Percentiles rank a stretch among this genome's conserved stretches.
phyloP scores from a whole-genome alignment of 164 flowering plant species.

The Liquidambar formosana region DNA sequence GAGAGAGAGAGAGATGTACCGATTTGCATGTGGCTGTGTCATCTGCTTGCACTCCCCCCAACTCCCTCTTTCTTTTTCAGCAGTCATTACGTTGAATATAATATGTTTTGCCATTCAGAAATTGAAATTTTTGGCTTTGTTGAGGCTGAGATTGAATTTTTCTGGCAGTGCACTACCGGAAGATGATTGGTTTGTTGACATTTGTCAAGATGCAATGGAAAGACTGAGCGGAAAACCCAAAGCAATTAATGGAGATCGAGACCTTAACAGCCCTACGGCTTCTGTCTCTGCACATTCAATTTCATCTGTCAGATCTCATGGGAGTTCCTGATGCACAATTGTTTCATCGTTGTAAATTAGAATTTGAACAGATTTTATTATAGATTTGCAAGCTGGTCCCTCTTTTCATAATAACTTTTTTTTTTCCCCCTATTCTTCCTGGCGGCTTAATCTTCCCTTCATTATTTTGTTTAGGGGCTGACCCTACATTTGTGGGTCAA shows the following conservation, averaged over 20 bases:
- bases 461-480: conserved; percentile 1
- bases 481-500: conserved; percentile 12
- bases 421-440: not conserved
- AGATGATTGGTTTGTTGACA: conserved; percentile 85
- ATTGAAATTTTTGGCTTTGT: not conserved
- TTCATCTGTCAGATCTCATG: conserved; percentile 85
- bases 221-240: conserved; percentile 75
- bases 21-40: too few species aligned
- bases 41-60: too few species aligned
- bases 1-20: too few species aligned
- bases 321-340: conserved; percentile 53
- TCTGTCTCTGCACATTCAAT: conserved; percentile 92
- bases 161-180: conserved; percentile 78
- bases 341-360: conserved; percentile 42
- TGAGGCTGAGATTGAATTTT: not conserved
- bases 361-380: conserved; percentile 9
- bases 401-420: conserved; percentile 23
- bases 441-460: not conserved
- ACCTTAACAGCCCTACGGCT: conserved; percentile 90
- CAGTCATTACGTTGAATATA: not conserved
- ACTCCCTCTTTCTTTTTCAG: too few species aligned
- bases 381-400: conserved; percentile 12
- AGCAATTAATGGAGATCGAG: conserved; percentile 71
- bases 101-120: not conserved
- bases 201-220: conserved; percentile 84